These are phyloP conservation scores for Camellia japonica DNA, from an alignment of 148 eudicot species.

Conservation along the genomic window DNA sequence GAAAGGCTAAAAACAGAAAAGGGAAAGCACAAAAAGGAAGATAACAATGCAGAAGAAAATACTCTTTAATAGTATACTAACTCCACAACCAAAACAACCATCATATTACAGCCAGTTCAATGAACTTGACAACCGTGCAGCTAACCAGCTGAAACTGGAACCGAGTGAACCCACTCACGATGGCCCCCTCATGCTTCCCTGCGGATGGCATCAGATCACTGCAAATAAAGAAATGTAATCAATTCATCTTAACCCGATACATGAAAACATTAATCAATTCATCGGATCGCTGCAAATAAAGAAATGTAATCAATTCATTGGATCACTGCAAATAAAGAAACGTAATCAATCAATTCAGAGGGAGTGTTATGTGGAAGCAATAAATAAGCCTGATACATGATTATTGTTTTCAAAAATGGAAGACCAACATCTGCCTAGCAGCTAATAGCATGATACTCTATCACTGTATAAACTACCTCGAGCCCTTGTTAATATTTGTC, in stretches of 20 bases:
- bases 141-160: conserved; percentile 6
- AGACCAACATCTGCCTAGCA: background rate
- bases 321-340: conserved; percentile 12
- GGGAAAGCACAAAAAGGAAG: background rate
- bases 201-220: conserved; percentile 3
- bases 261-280: too few relatives aligned
- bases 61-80: background rate
- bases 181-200: background rate
- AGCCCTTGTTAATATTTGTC: background rate
- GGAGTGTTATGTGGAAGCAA: background rate
- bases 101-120: conserved; percentile 10
- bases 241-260: background rate
- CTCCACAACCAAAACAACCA: background rate
- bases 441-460: background rate
- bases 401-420: background rate
- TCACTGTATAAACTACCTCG: background rate
- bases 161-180: too few relatives aligned
- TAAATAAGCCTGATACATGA: background rate
- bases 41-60: background rate
- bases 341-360: background rate
- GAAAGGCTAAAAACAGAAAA: background rate
- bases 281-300: conserved; percentile 8
- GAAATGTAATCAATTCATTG: background rate
- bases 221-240: background rate
- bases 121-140: background rate